Evolutionary conservation across 768 basidiomycete species (phyloP).

Genomic region (Boletus eberwhitei): DNA sequence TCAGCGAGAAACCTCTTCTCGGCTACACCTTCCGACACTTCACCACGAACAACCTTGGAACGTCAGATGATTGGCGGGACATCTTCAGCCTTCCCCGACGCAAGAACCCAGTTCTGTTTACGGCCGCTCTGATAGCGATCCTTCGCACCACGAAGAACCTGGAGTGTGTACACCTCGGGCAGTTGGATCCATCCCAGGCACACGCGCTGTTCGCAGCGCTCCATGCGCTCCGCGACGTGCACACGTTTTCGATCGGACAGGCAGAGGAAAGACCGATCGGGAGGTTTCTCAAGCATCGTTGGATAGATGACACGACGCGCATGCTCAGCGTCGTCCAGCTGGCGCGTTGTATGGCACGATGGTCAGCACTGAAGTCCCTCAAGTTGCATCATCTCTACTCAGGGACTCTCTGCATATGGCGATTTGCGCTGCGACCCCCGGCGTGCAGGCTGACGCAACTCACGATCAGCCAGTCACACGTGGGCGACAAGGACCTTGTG

Average conservation of each 20-base stretch:
- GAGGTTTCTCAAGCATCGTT: neutral
- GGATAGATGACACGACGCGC: neutral
- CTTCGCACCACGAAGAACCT: constrained; percentile 18
- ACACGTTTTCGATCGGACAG: constrained; percentile 12
- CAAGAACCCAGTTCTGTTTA: constrained; percentile 7
- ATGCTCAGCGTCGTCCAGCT: constrained; percentile 16
- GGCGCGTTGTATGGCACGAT: constrained; percentile 15
- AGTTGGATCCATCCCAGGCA: constrained; percentile 10
- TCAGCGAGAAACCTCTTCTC: constrained; percentile 13
- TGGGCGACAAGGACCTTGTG: constrained; percentile 19
- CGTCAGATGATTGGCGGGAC: constrained; percentile 1
- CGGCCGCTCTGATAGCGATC: constrained; percentile 16
- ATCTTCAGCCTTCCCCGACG: neutral
- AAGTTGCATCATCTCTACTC: constrained; percentile 17
- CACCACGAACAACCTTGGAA: constrained; percentile 16
- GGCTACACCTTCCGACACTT: constrained; percentile 13
- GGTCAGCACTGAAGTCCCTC: constrained; percentile 15
- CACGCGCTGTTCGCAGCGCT: constrained; percentile 11
- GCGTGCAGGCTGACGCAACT: constrained; percentile 20
- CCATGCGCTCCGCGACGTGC: constrained; percentile 7
- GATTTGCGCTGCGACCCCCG: constrained; percentile 13
- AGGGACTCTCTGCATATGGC: constrained; percentile 6
- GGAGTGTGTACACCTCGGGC: constrained; percentile 9
- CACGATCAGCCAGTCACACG: constrained; percentile 8
- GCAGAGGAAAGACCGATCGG: neutral